A percentile compares a stretch with the other conserved stretches of the same genome.
These are phyloP conservation scores for Gorgonomyces haynaldii DNA, from an alignment of 192 early-diverging fungal species.

Conservation along the genomic window DNA sequence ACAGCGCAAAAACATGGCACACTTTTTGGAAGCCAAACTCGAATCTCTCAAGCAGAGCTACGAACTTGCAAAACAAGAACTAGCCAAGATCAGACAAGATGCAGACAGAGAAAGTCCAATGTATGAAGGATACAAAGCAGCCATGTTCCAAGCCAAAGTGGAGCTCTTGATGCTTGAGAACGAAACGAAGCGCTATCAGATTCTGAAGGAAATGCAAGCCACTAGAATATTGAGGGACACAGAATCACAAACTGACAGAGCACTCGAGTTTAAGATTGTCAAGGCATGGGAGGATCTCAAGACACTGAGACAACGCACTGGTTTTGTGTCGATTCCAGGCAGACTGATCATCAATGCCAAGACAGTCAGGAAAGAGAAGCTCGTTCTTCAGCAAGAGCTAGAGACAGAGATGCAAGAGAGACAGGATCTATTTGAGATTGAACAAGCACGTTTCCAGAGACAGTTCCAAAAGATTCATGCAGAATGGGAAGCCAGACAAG, in stretches of 20 bases:
- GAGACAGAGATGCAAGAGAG: slow-evolving; percentile 1
- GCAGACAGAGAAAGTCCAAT: neutral
- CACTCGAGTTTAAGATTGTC: slow-evolving; percentile 34
- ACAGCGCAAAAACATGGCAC: slow-evolving; percentile 15
- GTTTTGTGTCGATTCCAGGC: slow-evolving; percentile 9
- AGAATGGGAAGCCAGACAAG: too few species aligned
- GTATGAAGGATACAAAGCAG: slow-evolving; percentile 13
- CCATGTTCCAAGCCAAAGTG: slow-evolving; percentile 22
- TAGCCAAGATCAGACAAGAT: too few species aligned
- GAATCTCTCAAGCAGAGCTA: slow-evolving; percentile 4
- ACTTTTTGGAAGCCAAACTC: slow-evolving; percentile 24
- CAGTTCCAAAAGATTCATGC: too few species aligned
- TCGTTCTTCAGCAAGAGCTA: neutral
- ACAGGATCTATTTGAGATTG: slow-evolving; percentile 1
- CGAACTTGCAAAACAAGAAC: neutral
- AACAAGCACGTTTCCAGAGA: slow-evolving; percentile 2
- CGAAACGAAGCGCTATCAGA: neutral
- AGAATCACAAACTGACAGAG: slow-evolving; percentile 30
- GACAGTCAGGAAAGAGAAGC: too few species aligned
- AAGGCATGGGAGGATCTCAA: slow-evolving; percentile 34
- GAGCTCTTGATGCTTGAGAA: slow-evolving; percentile 9
- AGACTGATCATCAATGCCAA: slow-evolving; percentile 18
- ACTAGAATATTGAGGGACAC: slow-evolving; percentile 28
- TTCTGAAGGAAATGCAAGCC: slow-evolving; percentile 21
- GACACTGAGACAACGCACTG: slow-evolving; percentile 13